Evolutionary conservation across 2,329 filamentous ascomycete species (phyloP), one percentile per base, ranked within the genome.

Genomic region (Bipolaris oryzae): DNA sequence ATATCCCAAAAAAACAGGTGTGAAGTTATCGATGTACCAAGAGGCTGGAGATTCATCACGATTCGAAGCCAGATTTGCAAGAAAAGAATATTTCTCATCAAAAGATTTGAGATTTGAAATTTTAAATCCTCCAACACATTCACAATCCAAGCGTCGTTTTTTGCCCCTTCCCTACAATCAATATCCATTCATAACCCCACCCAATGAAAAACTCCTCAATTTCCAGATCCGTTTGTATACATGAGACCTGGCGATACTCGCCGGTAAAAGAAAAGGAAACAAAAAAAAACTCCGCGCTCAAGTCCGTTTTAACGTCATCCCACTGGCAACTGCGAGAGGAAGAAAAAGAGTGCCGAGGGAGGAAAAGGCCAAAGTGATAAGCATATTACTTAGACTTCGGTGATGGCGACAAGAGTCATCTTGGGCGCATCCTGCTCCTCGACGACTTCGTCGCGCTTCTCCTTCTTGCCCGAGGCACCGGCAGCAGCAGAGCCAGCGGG

Each of bases 401-500:
- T 76, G 57, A 76, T 76, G 48, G 74, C 74, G 28, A 76, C 72
- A n/a, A 76, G 67, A 13, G 74, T 76, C 73, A 76, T 74, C 68
- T 75, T 76, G 16, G 72, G 74, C 46, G 66, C 63, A 41, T 74
- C 70, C 13, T 54, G 55, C 56, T 75, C 72, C 5, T 63, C 65
- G 10, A 72, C 69, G 18, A 72, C 71, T 43, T 73, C 72, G 7
- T 58, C 52, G 33, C 70, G 69, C 69, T 71, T 74, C 10, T 20
- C 48, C 57, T 63, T 67, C 50, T 58, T 57, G 45, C 6, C 50
- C 13, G 55, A 35, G n/a, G 57, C 50, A 20, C 75, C 75, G 49
- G 73, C 74, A 28, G 75, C 72, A n/a, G 75, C 74, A n/a, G 72
- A 75, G 58, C 68, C 66, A 42, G 67, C 62, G 28, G 74, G 72